phyloP scores from a whole-genome alignment of 768 basidiomycete genomes.

The Russula earlei region DNA sequence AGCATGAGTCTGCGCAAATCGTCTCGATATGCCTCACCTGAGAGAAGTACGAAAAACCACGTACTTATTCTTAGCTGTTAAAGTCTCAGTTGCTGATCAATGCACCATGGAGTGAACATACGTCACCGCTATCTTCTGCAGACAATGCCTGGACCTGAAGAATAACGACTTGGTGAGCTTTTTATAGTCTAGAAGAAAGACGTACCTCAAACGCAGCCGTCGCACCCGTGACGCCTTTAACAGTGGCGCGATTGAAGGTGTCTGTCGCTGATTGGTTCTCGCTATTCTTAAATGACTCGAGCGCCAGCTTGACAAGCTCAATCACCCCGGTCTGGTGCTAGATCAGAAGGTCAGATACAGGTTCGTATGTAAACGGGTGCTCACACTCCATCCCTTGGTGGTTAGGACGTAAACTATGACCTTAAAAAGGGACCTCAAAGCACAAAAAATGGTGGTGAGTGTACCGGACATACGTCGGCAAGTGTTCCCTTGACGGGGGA shows the following conservation, averaged over 20 bases:
- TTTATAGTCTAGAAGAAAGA: background rate
- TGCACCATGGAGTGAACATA: background rate
- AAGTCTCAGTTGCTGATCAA: background rate
- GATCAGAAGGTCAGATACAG: background rate
- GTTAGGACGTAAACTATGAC: background rate
- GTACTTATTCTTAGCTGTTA: constrained; percentile 9
- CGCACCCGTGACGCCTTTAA: background rate
- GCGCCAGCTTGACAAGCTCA: background rate
- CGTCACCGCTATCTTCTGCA: constrained; percentile 4
- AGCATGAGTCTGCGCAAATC: constrained; percentile 2
- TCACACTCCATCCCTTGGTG: constrained; percentile 8
- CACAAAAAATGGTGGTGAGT: background rate
- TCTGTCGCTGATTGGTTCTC: background rate
- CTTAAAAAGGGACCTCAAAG: background rate
- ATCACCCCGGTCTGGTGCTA: background rate
- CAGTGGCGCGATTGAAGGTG: background rate
- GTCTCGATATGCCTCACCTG: background rate
- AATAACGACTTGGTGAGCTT: background rate
- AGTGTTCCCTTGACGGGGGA: background rate
- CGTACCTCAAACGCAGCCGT: constrained; percentile 1
- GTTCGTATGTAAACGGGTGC: background rate
- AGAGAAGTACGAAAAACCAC: background rate
- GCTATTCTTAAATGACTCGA: background rate
- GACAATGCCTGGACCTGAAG: constrained; percentile 7
- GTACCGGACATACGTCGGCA: background rate